Base-by-base conservation (phyloP, 805 yeast species). In the Kuraishia cidri region DNA sequence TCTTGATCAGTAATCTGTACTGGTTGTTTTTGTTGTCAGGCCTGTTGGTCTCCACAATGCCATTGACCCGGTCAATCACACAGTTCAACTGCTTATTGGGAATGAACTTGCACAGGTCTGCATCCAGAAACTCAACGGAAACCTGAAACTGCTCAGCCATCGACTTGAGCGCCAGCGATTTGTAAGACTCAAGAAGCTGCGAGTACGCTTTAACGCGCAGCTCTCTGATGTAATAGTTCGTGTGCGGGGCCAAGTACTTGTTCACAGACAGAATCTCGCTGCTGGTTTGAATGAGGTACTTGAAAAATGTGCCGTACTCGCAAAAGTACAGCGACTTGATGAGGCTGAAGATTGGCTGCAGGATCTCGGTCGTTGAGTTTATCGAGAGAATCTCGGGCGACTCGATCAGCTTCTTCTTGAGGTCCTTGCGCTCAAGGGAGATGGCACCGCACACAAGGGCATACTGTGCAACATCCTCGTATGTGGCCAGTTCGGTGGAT, bases 21-120 rank as follows among this genome's bases (percentile, higher is more conserved):
- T 90, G 97, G 36, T 85, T 82, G 53, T 92, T 90, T 61, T 92
- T 92, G 62, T 82, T 87, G 56, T 92, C 98, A 2, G 97, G 96
- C 45, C 97, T 72, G 58, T 87, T 92, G 12, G 98, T 92, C 55
- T 85, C 94, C 42, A 92, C 84, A 39, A 92, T 85, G 10, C 94
- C 97, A 56, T 87, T 85, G 32, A 92, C 97, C 51, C 85, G 75
- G 56, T 92, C 98, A 50, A 92, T 86, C 32, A 92, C 88, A 62
- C 98, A 92, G 61, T 88, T 90, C 53, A 92, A 70, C 59, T 86
- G 86, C 54, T 88, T 87, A 58, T 79, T 88, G 24, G 97, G 95
- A 46, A 92, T 86, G 53, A 90, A 86, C 52, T 79, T 82, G 48
- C 95, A 75, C 45, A 92, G 65, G 55, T 92, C 98, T 34, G 62